Conservation (phyloP, 768 basidiomycete species). For the Cantharellus cinnabarinus region DNA sequence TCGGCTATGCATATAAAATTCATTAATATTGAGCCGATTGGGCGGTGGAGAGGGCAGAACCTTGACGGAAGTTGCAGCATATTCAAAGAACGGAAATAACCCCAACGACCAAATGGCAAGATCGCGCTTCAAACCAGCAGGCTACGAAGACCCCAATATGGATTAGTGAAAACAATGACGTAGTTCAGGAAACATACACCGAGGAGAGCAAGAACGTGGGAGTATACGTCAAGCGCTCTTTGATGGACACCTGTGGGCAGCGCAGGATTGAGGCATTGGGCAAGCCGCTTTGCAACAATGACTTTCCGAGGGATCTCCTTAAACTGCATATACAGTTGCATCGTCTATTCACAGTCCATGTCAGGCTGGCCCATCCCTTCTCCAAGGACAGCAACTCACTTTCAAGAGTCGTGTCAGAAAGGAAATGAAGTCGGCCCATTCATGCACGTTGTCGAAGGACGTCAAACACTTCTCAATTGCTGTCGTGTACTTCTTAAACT, state of each 20-base stretch:
- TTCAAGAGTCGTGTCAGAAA: slow-evolving; percentile 89
- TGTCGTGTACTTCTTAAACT: slow-evolving; percentile 82
- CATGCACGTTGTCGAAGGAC: slow-evolving; percentile 87
- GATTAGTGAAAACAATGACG: slow-evolving; percentile 5
- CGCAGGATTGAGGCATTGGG: slow-evolving; percentile 96
- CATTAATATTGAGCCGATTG: not conserved
- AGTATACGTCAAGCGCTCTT: slow-evolving; percentile 85
- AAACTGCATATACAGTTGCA: slow-evolving; percentile 85
- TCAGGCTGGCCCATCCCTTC: too few relatives aligned
- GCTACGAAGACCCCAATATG: slow-evolving; percentile 23
- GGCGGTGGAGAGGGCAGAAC: slow-evolving; percentile 19
- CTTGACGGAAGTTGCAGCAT: slow-evolving; percentile 96
- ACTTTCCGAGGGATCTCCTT: slow-evolving; percentile 91
- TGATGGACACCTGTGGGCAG: slow-evolving; percentile 94
- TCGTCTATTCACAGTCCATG: slow-evolving; percentile 31
- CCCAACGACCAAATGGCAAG: slow-evolving; percentile 88
- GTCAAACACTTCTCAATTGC: slow-evolving; percentile 85
- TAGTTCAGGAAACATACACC: slow-evolving; percentile 35
- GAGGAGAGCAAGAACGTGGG: slow-evolving; percentile 74
- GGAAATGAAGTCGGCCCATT: slow-evolving; percentile 99
- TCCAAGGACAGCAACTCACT: slow-evolving; percentile 21
- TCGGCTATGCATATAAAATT: slow-evolving; percentile 30
- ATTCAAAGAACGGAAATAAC: slow-evolving; percentile 96
- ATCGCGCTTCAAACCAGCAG: slow-evolving; percentile 71
- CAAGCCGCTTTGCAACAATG: slow-evolving; percentile 79